Evolutionary conservation across 1,139 yeast genomes (phyloP), one percentile per base, ranked within the genome.

Genomic region (Debaryomyces psychrophilus): DNA sequence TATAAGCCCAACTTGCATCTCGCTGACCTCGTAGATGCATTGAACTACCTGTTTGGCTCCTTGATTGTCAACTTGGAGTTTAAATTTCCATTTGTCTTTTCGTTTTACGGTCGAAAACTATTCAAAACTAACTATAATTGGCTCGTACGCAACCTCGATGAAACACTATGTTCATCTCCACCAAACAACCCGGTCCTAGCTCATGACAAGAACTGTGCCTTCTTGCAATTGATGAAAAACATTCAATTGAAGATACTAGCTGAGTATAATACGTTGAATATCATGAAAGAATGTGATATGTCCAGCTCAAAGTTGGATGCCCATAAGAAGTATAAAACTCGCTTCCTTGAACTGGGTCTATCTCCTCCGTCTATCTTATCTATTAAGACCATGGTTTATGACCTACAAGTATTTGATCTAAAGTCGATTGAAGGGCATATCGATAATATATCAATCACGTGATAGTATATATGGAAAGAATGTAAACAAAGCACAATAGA

Each of bases 31-130:
- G 37, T 57, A 11, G 50, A 50, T 6, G 57, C 59, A n/a, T 51
- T 69, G 31, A 64, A 71, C 46, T 69, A 71, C 46, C 54, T 66
- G 41, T 49, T 70, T 38, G 49, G 55, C 3, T 64, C 73, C 1
- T 56, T 70, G 52, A 37, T 68, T 6, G 14, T 72, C 20, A 55
- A 67, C 17, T 52, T 69, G 23, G 79, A 73, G 50, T 47, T 44
- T 35, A 44, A 47, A 37, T 64, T 54, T 41, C 79, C 79, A 1
- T 58, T 71, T 12, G 62, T 69, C 2, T 72, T 73, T 47, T 71
- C 77, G n/a, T 57, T 54, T 23, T 61, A 64, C 46, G 76, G 76
- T 1, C 55, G 77, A 27, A 56, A 52, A 14, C 52, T 61, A 26
- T 58, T 72, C 40, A 49, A 50, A 29, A 45, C 59, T 23, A 71